phyloP scores from a whole-genome alignment of 2,329 filamentous ascomycete species.

The Phymatotrichopsis omnivora region DNA sequence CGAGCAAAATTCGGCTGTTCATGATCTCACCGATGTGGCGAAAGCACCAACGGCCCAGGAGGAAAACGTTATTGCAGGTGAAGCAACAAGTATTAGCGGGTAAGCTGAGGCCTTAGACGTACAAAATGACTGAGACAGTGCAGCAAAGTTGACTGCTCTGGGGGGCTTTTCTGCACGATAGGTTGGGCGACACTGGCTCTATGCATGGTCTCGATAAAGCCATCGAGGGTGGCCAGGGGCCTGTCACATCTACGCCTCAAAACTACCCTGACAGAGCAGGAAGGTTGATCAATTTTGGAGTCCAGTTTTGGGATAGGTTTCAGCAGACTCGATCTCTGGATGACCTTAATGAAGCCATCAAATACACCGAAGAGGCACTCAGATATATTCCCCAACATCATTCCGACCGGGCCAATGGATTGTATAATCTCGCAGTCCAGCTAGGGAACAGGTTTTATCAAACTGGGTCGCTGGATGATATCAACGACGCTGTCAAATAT shows the following conservation, averaged over 20 bases:
- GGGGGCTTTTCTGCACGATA: too few relatives aligned
- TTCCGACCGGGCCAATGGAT: neutral
- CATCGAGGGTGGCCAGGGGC: conserved; percentile 7
- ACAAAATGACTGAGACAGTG: too few relatives aligned
- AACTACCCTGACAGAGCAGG: neutral
- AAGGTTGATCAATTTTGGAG: neutral
- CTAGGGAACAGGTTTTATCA: neutral
- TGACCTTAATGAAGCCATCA: neutral
- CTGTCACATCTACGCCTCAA: neutral
- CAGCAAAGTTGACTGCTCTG: too few relatives aligned
- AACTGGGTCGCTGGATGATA: neutral
- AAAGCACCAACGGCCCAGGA: too few relatives aligned
- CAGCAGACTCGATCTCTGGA: neutral
- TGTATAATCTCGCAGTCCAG: neutral
- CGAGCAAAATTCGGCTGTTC: too few relatives aligned
- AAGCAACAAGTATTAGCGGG: too few relatives aligned
- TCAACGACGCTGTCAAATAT: neutral
- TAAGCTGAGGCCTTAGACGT: too few relatives aligned
- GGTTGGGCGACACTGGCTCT: too few relatives aligned
- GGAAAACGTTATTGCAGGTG: too few relatives aligned
- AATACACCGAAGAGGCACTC: neutral
- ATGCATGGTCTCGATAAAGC: conserved; percentile 8
- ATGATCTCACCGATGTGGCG: too few relatives aligned
- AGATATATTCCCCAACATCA: neutral
- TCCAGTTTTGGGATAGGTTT: neutral